Conservation (phyloP, 257 asterid genomes). For the Penstemon eatonii region DNA sequence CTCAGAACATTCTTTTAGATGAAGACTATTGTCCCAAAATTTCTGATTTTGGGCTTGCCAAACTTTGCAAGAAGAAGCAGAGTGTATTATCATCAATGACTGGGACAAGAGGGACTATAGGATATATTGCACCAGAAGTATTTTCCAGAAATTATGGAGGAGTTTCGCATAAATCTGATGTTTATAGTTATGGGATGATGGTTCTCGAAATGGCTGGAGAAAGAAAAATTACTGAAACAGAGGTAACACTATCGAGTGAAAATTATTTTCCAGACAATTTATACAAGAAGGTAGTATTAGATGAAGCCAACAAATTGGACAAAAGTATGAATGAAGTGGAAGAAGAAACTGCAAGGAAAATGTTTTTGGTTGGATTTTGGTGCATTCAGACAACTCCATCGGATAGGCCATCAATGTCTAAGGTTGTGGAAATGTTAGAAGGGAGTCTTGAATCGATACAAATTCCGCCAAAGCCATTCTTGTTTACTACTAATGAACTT, state of each 20-base stretch:
- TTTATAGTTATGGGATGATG: constrained; percentile 75
- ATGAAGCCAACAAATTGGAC: constrained; percentile 27
- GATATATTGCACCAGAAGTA: constrained; percentile 78
- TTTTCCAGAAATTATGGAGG: constrained; percentile 53
- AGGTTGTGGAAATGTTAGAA: constrained; percentile 66
- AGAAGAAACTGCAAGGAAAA: constrained; percentile 45
- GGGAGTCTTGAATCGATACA: constrained; percentile 44
- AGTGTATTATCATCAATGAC: constrained; percentile 48
- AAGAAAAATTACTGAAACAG: constrained; percentile 29
- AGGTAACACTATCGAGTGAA: constrained; percentile 34
- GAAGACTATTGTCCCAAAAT: constrained; percentile 63
- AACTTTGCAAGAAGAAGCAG: constrained; percentile 45
- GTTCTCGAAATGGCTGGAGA: constrained; percentile 64
- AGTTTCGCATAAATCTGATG: constrained; percentile 68
- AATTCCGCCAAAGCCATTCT: constrained; percentile 57
- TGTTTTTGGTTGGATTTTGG: constrained; percentile 65
- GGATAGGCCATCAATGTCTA: constrained; percentile 58
- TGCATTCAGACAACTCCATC: constrained; percentile 62
- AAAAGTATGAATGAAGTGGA: constrained; percentile 34
- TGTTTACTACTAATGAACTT: constrained; percentile 26
- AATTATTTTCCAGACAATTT: constrained; percentile 48
- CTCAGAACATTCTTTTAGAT: constrained; percentile 69
- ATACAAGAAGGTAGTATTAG: constrained; percentile 41
- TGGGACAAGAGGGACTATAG: constrained; percentile 59
- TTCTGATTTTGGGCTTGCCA: constrained; percentile 72